Base-by-base conservation (phyloP, 768 basidiomycete species). In the Suillus plorans region DNA sequence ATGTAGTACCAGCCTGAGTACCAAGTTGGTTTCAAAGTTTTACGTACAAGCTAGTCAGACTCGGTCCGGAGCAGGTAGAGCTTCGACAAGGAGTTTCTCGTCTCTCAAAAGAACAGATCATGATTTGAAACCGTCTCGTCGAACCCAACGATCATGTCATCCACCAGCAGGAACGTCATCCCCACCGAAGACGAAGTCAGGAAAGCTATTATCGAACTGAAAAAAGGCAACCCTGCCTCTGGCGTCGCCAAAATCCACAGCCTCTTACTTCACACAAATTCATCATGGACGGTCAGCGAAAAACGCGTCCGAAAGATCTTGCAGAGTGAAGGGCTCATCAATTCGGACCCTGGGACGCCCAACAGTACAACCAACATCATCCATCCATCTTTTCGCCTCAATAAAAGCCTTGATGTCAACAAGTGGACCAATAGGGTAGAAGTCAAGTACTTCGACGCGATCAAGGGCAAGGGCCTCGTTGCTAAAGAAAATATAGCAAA, bases 391-490 rank as follows among this genome's bases (percentile, higher is more conserved):
- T 92, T 91, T 3, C 80, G 81, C 12, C 69, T 94, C 42, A 86
- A 92, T 67, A 76, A 85, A 34, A 79, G 81, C 28, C 80, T 95
- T 8, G 86, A 94, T 69, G 74, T 90, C 39, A 65, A 75, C 4
- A 84, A 81, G 63, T 91, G 89, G 85, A 87, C 87, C 28, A 73
- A 74, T 14, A 90, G 88, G 70, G 82, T 91, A 12, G 80, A 84
- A 52, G 90, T 92, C 7, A 84, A 80, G 71, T 83, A 86, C 75
- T 94, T 94, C 70, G 81, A 85, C 57, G 81, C 82, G 66, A 79
- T 80, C 64, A 94, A 89, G 70, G 94, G 95, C 3, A 95, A 95
- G 70, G 95, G 94, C 0, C 79, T 97, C 42, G 85, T 95, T 0
- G 92, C 92, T 1, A 84, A 77, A 41, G 84, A 86, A 59, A 79